These are phyloP conservation scores for Thinopyrum elongatum DNA, from an alignment of 176 grass and related monocot species.

Conservation along the genomic window DNA sequence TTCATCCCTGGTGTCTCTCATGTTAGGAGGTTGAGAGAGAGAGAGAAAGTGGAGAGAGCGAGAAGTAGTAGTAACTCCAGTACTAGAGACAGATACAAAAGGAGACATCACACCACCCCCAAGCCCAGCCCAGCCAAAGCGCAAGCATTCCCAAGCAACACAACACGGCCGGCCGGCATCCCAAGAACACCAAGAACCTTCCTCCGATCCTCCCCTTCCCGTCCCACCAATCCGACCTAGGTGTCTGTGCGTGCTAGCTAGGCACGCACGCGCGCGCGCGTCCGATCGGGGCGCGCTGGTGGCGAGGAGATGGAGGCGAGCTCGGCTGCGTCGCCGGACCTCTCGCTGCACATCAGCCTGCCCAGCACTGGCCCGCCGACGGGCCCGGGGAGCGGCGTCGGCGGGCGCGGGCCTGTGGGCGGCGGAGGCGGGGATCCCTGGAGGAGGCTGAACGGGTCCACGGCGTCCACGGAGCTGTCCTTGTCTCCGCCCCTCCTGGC, in stretches of 20 bases:
- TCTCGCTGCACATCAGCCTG: slow-evolving; percentile 91
- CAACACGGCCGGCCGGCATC: neutral
- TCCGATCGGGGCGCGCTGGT: neutral
- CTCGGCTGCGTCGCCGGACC: slow-evolving; percentile 66
- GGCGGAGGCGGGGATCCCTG: slow-evolving; percentile 35
- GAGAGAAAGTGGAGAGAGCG: neutral
- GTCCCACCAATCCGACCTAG: neutral
- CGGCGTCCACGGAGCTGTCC: slow-evolving; percentile 73
- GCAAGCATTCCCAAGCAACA: slow-evolving; percentile 17
- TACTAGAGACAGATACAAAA: slow-evolving; percentile 42
- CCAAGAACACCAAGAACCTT: slow-evolving; percentile 39
- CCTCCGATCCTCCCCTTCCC: neutral
- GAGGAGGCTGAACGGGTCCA: slow-evolving; percentile 42
- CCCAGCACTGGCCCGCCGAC: slow-evolving; percentile 37
- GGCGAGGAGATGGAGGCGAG: slow-evolving; percentile 58
- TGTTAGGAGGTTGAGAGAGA: neutral
- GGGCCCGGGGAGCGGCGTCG: neutral
- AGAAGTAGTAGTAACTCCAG: slow-evolving; percentile 36
- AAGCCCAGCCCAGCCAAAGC: slow-evolving; percentile 33
- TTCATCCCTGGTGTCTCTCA: slow-evolving; percentile 56
- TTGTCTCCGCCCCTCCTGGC: slow-evolving; percentile 55
- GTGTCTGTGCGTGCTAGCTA: too few species aligned
- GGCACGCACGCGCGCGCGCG: neutral
- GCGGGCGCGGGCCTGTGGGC: neutral
- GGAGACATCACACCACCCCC: slow-evolving; percentile 26